Evolutionary conservation across 2,329 filamentous ascomycete genomes (phyloP).

Genomic region (Ophiobolus disseminans): DNA sequence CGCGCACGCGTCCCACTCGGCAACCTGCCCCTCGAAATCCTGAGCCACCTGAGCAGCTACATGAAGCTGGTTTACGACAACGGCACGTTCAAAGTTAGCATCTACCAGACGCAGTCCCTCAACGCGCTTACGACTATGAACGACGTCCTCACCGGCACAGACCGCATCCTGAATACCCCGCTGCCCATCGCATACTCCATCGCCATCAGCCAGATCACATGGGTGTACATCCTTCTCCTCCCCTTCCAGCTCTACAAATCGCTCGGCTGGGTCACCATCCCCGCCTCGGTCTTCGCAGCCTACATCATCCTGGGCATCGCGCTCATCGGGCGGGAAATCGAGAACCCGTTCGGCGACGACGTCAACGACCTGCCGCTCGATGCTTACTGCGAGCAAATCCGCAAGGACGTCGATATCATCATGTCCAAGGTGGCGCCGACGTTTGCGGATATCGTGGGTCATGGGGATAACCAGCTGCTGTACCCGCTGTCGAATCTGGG

Average conservation of each 20-base stretch:
- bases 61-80: conserved; percentile 67
- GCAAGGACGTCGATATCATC: conserved; percentile 76
- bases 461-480: conserved; percentile 59
- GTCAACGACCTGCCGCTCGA: conserved; percentile 76
- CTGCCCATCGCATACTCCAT: conserved; percentile 85
- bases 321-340: conserved; percentile 79
- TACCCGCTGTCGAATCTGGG: conserved; percentile 58
- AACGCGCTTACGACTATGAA: conserved; percentile 69
- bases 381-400: conserved; percentile 75
- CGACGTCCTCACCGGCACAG: conserved; percentile 74
- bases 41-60: conserved; percentile 72
- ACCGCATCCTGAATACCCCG: conserved; percentile 81
- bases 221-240: conserved; percentile 79
- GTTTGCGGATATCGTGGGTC: conserved; percentile 58
- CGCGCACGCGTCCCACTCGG: conserved; percentile 73
- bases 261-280: conserved; percentile 77
- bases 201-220: conserved; percentile 83
- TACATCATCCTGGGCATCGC: conserved; percentile 85
- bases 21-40: conserved; percentile 80
- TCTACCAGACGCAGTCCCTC: conserved; percentile 66
- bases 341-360: conserved; percentile 84
- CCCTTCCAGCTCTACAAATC: conserved; percentile 76
- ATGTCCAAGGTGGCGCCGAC: conserved; percentile 63
- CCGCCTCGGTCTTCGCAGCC: conserved; percentile 71
- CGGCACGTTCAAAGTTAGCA: conserved; percentile 62